Evolutionary conservation across 2,329 filamentous ascomycete genomes (phyloP).

Genomic region (Aureobasidium sp.): DNA sequence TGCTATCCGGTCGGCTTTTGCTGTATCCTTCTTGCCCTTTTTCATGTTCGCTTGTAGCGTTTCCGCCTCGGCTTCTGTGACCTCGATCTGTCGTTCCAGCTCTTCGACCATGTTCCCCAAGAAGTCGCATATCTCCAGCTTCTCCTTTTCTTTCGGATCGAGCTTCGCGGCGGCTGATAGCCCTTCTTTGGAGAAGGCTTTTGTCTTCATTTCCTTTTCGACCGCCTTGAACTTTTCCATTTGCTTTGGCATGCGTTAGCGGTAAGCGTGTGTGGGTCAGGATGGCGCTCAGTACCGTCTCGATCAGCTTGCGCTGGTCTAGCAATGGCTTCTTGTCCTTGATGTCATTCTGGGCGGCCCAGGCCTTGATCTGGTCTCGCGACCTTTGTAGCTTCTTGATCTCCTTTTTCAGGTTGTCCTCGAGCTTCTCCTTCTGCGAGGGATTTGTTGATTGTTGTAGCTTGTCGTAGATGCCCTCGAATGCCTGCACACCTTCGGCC

Average conservation of each 20-base stretch:
- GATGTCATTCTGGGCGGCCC: conserved; percentile 96
- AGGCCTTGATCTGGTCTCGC: conserved; percentile 98
- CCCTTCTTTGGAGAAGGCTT: conserved; percentile 97
- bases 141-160: conserved; percentile 96
- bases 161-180: conserved; percentile 84
- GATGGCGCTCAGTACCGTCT: conserved; percentile 60
- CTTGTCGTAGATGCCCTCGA: conserved; percentile 96
- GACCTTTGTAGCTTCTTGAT: conserved; percentile 99
- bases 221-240: conserved; percentile 99
- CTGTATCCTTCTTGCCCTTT: conserved; percentile 81
- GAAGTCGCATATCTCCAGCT: conserved; percentile 80
- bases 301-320: conserved; percentile 91
- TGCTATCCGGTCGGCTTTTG: conserved; percentile 78
- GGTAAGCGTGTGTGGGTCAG: background rate
- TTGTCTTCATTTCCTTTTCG: conserved; percentile 99
- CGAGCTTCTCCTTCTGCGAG: conserved; percentile 95
- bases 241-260: conserved; percentile 48
- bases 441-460: conserved; percentile 86
- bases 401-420: conserved; percentile 96
- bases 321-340: conserved; percentile 96
- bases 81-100: conserved; percentile 87
- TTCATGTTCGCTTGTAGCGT: conserved; percentile 80
- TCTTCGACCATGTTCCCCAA: conserved; percentile 81
- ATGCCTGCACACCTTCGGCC: conserved; percentile 80
- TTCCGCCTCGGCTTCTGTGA: conserved; percentile 83